Base-by-base conservation (phyloP, 1,284 basidiomycete species). In the Cyathus olla region DNA sequence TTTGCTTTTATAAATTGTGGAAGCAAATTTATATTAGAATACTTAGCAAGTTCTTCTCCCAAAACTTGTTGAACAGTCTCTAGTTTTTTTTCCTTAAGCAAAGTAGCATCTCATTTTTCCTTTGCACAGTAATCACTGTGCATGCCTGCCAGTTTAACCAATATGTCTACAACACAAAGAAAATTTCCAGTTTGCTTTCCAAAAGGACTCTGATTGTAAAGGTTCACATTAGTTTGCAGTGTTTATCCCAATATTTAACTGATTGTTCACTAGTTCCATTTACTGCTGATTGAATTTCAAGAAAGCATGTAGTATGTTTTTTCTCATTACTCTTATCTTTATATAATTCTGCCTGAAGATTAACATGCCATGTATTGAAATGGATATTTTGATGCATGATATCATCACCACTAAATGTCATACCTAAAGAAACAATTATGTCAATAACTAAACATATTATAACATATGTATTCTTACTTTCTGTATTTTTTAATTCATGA, bases 41-140 rank as follows among this genome's bases (percentile, higher is more conserved):
- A 60, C 21, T 60, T 52, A 6, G 55, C 28, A 31, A 68, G 24
- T 22, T 51, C 31, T 22, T 73, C 62, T 40, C 68, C 62, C 19
- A 69, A 62, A 27, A 47, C 28, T 39, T 66, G 62, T 37, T 65
- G 13, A 11, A 63, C 56, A 39, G 61, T 60, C 37, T 60, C 48
- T 24, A 40, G 35, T 55, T 73, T 74, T 44, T 57, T 49, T 9
- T 65, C 59, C 44, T 69, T 39, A 27, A 74, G 54, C 24, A 66
- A 28, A 1, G 28, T 13, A 24, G 61, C 64, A 51, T 67, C 63
- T 28, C 64, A 65, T 53, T 73, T 74, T 56, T 72, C 68, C 21
- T 63, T 64, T 35, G 62, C 49, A 55, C 70, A 69, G 56, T 75
- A 69, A 64, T 75, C 72, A 44, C 59, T 59, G 55, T 68, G 60